These are phyloP conservation scores for Ajuga chamaepitys DNA, from an alignment of 257 asterid species.

Conservation along the genomic window DNA sequence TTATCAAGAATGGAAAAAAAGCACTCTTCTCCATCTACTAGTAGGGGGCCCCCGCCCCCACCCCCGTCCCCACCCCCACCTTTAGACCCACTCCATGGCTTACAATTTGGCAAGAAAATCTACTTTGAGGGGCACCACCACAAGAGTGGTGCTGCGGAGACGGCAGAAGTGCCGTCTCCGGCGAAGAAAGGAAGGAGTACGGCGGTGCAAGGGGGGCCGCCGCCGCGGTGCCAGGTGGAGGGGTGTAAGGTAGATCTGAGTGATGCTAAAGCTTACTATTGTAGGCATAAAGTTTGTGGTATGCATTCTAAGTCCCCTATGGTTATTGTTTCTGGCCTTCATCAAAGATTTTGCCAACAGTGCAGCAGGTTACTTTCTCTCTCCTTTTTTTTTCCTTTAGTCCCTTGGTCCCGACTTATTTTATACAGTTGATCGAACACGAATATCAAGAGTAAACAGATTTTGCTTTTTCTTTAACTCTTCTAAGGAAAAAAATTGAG, in stretches of 20 bases:
- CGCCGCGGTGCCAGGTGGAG: conserved; percentile 91
- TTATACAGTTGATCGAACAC: too few species aligned
- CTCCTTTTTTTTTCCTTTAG: too few species aligned
- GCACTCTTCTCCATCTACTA: conserved; percentile 39
- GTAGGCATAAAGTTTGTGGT: conserved; percentile 89
- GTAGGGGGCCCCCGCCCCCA: conserved; percentile 19
- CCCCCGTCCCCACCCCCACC: too few species aligned
- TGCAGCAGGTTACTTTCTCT: conserved; percentile 74
- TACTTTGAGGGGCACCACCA: conserved; percentile 60
- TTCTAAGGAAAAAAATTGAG: too few species aligned
- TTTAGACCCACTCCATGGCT: conserved; percentile 55
- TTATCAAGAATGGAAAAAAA: conserved; percentile 62
- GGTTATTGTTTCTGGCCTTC: conserved; percentile 77
- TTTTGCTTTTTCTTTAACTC: too few species aligned
- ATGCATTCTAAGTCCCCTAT: conserved; percentile 73
- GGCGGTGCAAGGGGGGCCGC: conserved; percentile 46
- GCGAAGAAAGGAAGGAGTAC: conserved; percentile 59
- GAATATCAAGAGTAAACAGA: too few species aligned
- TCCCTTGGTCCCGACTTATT: too few species aligned
- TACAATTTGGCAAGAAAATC: conserved; percentile 76
- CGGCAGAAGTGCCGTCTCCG: conserved; percentile 37
- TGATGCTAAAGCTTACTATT: conserved; percentile 87
- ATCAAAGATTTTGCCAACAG: conserved; percentile 98
- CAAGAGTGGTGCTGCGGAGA: conserved; percentile 18
- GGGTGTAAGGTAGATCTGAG: conserved; percentile 93